phyloP scores from a whole-genome alignment of 2,329 filamentous ascomycete species.

The Spiromastix sp. region DNA sequence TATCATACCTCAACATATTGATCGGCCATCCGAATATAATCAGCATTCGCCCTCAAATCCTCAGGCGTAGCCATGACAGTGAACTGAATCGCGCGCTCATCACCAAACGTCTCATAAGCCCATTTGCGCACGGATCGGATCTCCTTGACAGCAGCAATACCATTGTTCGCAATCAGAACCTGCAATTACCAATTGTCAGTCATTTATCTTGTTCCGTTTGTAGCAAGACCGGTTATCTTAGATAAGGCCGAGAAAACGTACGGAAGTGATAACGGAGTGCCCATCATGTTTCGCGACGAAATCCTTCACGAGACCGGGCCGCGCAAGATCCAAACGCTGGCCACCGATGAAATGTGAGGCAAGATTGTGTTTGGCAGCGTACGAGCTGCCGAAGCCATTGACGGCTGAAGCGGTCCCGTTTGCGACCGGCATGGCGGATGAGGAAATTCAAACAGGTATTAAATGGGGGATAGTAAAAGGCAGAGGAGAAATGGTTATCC shows the following conservation, averaged over 20 bases:
- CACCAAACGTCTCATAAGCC: slow-evolving; percentile 98
- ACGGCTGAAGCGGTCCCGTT: slow-evolving; percentile 24
- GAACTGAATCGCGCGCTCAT: slow-evolving; percentile 96
- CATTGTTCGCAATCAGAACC: slow-evolving; percentile 99
- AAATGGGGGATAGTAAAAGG: slow-evolving; percentile 4
- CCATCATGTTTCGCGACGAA: slow-evolving; percentile 84
- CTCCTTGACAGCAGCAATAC: slow-evolving; percentile 98
- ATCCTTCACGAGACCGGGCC: slow-evolving; percentile 84
- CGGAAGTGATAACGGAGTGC: slow-evolving; percentile 96
- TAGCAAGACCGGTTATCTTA: no score
- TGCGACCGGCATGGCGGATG: slow-evolving; percentile 29
- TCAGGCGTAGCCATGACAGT: slow-evolving; percentile 99
- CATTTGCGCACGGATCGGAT: slow-evolving; percentile 99
- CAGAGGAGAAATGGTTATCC: no score
- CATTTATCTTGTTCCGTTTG: background rate
- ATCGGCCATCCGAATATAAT: slow-evolving; percentile 99
- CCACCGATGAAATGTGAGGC: slow-evolving; percentile 95
- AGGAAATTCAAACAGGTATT: no score
- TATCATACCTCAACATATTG: slow-evolving; percentile 78
- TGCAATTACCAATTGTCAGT: slow-evolving; percentile 28
- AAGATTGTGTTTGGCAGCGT: slow-evolving; percentile 71
- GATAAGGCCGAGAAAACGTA: slow-evolving; percentile 39
- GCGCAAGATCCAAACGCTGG: slow-evolving; percentile 72
- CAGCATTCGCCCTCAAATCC: slow-evolving; percentile 92
- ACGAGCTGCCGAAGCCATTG: slow-evolving; percentile 52